phyloP scores from a whole-genome alignment of 495 filamentous ascomycete genomes.

The Patellaria atrata region DNA sequence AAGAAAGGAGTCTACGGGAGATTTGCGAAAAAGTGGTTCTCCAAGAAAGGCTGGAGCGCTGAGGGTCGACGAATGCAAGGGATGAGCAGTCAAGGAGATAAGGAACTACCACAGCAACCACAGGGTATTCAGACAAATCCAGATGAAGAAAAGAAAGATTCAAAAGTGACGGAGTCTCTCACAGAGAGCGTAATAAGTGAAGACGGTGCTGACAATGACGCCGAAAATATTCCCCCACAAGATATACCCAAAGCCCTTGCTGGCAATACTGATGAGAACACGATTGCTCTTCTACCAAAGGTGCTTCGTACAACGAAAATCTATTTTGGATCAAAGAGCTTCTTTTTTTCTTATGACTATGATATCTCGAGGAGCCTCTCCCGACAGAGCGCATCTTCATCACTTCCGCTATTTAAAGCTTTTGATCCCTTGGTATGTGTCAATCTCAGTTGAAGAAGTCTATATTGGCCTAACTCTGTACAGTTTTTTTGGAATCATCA shows the following conservation, averaged over 20 bases:
- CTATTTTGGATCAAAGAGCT: slow-evolving; percentile 62
- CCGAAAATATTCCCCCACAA: slow-evolving; percentile 10
- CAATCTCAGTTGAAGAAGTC: slow-evolving; percentile 21
- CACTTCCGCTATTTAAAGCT: slow-evolving; percentile 48
- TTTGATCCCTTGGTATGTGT: slow-evolving; percentile 56
- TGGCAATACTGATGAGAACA: slow-evolving; percentile 23
- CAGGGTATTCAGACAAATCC: slow-evolving; percentile 11
- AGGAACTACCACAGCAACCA: slow-evolving; percentile 1
- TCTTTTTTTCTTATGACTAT: slow-evolving; percentile 86
- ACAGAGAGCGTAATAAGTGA: no score
- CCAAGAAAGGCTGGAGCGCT: slow-evolving; percentile 57
- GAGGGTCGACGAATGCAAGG: slow-evolving; percentile 44
- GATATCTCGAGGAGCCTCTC: slow-evolving; percentile 62
- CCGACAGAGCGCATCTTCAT: slow-evolving; percentile 25
- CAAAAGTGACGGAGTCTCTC: slow-evolving; percentile 1
- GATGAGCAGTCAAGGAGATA: slow-evolving; percentile 33
- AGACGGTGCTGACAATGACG: slow-evolving; percentile 6
- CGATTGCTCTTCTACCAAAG: slow-evolving; percentile 57
- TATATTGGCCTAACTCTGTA: neutral
- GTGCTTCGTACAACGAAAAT: slow-evolving; percentile 68
- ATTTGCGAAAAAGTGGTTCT: slow-evolving; percentile 85
- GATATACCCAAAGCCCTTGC: slow-evolving; percentile 24
- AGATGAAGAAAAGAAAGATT: slow-evolving; percentile 6
- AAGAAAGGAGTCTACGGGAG: slow-evolving; percentile 67
- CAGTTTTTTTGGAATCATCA: slow-evolving; percentile 86